Evolutionary conservation across 331 rosid genomes (phyloP).

Genomic region (Dryas integrifolia): DNA sequence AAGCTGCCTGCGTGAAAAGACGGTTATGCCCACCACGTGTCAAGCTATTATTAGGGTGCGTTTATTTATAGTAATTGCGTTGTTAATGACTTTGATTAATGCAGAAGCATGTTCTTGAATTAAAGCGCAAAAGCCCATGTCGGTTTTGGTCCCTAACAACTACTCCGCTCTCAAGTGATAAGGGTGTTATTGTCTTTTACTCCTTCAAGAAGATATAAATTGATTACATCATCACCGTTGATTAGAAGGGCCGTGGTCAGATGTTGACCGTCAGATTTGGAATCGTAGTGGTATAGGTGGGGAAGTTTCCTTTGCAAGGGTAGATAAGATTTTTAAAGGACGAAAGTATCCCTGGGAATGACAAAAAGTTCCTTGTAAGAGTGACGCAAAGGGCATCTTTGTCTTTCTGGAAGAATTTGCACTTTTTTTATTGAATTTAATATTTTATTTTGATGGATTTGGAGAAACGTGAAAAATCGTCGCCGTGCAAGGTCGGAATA

Average conservation of each 20-base stretch:
- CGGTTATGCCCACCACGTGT: constrained; percentile 55
- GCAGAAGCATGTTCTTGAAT: not conserved
- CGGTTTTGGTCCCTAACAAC: not conserved
- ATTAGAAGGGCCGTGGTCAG: constrained; percentile 12
- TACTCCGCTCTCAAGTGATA: not conserved
- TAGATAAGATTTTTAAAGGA: not conserved
- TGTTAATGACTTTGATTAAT: constrained; percentile 8
- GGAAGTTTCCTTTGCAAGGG: constrained; percentile 10
- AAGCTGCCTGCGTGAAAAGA: not conserved
- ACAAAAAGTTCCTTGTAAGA: not conserved
- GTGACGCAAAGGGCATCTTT: constrained; percentile 5
- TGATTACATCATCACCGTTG: not conserved
- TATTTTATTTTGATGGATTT: not conserved
- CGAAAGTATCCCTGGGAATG: not conserved
- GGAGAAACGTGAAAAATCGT: constrained; percentile 39
- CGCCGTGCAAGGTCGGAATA: constrained; percentile 25
- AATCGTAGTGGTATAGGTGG: not conserved
- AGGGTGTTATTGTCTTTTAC: not conserved
- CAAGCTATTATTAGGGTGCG: not conserved
- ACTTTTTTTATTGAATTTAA: not conserved
- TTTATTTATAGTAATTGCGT: constrained; percentile 4
- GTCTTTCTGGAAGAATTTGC: not conserved
- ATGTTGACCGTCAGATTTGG: not conserved
- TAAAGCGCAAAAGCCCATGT: not conserved
- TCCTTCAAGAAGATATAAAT: not conserved